Evolutionary conservation across 257 asterid genomes (phyloP), one percentile per base, ranked within the genome.

Genomic region (Primulina huaijiensis): DNA sequence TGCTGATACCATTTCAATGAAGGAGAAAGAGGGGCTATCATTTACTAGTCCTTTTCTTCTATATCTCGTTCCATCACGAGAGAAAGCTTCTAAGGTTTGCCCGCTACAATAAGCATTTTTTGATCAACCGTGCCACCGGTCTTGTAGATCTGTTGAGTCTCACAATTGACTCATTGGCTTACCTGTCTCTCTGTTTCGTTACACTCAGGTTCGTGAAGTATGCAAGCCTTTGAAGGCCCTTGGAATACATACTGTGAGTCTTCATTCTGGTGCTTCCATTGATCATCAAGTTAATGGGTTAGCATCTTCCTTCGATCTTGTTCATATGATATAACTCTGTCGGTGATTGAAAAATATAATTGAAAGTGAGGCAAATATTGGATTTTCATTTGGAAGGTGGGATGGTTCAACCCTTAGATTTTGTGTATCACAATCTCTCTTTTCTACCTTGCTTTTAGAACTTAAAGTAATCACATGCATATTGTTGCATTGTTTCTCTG

Each of bases 201-300:
- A 12, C 58, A 50, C 52, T 64, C 75, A 92, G 98, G 94, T 86
- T 62, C 78, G 84, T 74, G 71, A 83, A 73, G 75, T 89, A 67
- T 92, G 92, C 87, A 81, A 86, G 80, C 83, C 86, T 74, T 74
- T 92, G 78, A 82, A 85, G 76, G 68, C 81, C 25, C 69, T 74
- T 38, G 96, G 96, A 67, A 74, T 89, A 72, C 89, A 75, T 74
- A 75, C 96, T 29, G 76, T 88, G 84, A 81, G 96, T 78, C 79
- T 90, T 86, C 97, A 93, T 81, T 69, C 90, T 0, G 99, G 96
- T 73, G 96, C 96, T 73, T 76, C 97, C 63, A 61, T 89, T 62
- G 92, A 87, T 67, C 97, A 93, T 81, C 97, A 93, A 73, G 83
- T 85, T 75, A 76, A 76, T 6, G 99, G 96, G 96, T 89, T 57